phyloP scores from a whole-genome alignment of 1,284 basidiomycete genomes.

The Malassezia nana region DNA sequence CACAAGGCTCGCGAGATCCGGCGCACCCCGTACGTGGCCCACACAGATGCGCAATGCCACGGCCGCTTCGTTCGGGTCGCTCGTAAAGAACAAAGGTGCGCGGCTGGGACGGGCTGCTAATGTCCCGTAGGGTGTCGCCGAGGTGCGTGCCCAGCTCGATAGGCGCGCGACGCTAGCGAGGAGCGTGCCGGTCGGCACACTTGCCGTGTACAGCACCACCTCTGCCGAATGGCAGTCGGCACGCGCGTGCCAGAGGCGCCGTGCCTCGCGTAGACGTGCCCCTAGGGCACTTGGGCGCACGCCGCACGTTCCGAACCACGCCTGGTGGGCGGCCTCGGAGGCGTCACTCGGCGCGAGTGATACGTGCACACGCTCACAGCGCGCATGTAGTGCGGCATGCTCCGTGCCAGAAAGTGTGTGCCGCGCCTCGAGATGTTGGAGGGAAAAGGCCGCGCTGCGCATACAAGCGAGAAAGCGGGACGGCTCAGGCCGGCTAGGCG shows the following conservation, averaged over 20 bases:
- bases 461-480: background rate
- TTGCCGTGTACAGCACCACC: conserved; percentile 12
- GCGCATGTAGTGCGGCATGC: conserved; percentile 2
- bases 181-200: conserved; percentile 4
- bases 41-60: conserved; percentile 23
- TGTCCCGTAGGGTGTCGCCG: conserved; percentile 41
- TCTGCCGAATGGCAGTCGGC: conserved; percentile 22
- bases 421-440: conserved; percentile 17
- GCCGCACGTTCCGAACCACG: conserved; percentile 43
- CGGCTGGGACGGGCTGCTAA: conserved; percentile 15
- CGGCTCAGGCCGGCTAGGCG: too few relatives aligned
- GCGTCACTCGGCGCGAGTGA: conserved; percentile 29
- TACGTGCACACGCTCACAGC: conserved; percentile 21
- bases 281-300: conserved; percentile 2
- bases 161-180: conserved; percentile 22
- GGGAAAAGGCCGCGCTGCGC: background rate
- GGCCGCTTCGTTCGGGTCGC: conserved; percentile 41
- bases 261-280: conserved; percentile 4
- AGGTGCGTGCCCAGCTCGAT: conserved; percentile 18
- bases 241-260: conserved; percentile 30
- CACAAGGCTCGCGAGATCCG: conserved; percentile 16
- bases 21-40: conserved; percentile 23
- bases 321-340: conserved; percentile 28
- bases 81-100: conserved; percentile 19
- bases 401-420: conserved; percentile 15